Evolutionary conservation across 805 yeast genomes (phyloP), one percentile per base, ranked within the genome.

Genomic region (Saturnispora hagleri): DNA sequence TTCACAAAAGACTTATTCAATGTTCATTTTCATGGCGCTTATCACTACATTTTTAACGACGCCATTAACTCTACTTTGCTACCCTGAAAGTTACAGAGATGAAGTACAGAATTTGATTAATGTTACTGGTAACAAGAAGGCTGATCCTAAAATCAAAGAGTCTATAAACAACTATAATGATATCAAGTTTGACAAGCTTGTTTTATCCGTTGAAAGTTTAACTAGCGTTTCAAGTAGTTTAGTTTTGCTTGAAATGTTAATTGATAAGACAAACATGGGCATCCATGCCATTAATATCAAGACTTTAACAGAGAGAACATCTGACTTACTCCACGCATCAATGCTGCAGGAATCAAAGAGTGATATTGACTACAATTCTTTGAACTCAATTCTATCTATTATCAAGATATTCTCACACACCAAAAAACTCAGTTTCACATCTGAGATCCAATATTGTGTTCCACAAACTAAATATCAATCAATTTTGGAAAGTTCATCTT

Each of bases 1-100:
- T 48, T 71, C 80, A 4, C 73, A 74, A 52, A 80, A 77, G 55
- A 81, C 82, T 1, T 86, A 79, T 63, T 82, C 90, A 17, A 86
- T 86, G 90, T 85, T 86, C 62, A 79, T 86, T 51, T 79, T 86
- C 38, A 86, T 86, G 95, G 89, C 95, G 0, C 71, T 86, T 53
- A 77, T 84, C 5, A 76, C 89, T 1, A 86, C 95, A 0, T 84
- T 86, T 59, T 65, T 79, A n/a, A 86, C 95, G 1, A 84, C 93
- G 2, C 95, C 95, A 2, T 67, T 86, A 61, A 79, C 93, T 0
- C 62, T 79, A 38, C 64, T 72, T 63, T 66, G 73, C 2, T 86
- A 86, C 60, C 90, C 95, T 1, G 73, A 74, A 9, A 64, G 73
- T 8, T 82, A 81, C 62, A 73, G 89, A 59, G 77, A 76, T 50